Conservation (phyloP, 1,139 yeast species). For the Protomyces pachydermus region DNA sequence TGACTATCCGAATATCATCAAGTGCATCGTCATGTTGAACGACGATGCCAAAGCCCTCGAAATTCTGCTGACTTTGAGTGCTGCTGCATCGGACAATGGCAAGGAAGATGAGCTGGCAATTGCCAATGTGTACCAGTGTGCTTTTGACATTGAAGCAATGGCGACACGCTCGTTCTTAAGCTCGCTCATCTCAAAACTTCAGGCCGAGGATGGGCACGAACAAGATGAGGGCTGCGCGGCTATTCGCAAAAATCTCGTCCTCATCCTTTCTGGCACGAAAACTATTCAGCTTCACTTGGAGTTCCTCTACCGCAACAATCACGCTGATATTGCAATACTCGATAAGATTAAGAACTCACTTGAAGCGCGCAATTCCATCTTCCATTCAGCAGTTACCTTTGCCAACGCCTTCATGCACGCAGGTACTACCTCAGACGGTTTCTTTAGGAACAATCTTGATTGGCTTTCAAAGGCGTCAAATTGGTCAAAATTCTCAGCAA, state of each 20-base stretch:
- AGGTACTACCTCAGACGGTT: conserved; percentile 93
- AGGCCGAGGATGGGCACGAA: conserved; percentile 32
- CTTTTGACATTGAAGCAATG: conserved; percentile 85
- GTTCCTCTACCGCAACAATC: conserved; percentile 77
- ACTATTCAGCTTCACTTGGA: conserved; percentile 91
- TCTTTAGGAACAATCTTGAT: conserved; percentile 82
- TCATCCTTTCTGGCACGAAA: conserved; percentile 82
- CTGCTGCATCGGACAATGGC: conserved; percentile 35
- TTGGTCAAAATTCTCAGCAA: conserved; percentile 97
- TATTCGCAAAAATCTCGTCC: conserved; percentile 7
- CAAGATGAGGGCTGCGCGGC: conserved; percentile 48
- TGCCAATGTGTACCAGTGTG: conserved; percentile 81
- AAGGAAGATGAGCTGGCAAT: conserved; percentile 39
- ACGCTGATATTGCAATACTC: conserved; percentile 76
- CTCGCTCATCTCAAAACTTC: conserved; percentile 46
- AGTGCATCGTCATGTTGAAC: conserved; percentile 82
- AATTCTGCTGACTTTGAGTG: conserved; percentile 59
- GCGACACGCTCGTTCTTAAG: conserved; percentile 90
- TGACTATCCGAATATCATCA: conserved; percentile 75
- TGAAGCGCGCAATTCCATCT: conserved; percentile 89
- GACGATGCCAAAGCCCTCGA: conserved; percentile 64
- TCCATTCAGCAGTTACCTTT: conserved; percentile 93
- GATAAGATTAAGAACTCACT: conserved; percentile 74
- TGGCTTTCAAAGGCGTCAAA: conserved; percentile 96
- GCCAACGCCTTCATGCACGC: conserved; percentile 93